Base-by-base conservation (phyloP, 2,329 filamentous ascomycete genomes). In the Sordariomycetes sp. region DNA sequence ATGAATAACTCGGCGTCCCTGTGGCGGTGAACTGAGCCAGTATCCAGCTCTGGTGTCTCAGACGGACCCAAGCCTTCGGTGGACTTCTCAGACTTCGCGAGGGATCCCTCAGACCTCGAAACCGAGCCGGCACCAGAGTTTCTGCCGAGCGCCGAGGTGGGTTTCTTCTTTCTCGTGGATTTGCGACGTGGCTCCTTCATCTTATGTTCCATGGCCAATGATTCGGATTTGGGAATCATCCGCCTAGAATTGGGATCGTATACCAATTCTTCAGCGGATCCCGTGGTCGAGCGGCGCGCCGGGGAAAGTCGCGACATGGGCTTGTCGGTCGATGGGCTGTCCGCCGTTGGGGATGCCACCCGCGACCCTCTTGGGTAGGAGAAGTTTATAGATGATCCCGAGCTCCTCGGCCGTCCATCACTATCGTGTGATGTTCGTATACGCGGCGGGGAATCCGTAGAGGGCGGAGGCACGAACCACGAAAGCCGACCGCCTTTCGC, bases 211-310 rank as follows among this genome's bases (percentile, higher is more conserved):
- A 52, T 43, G 24, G 58, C 60, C 22, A 59, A 46, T 14, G 61
- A 54, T 37, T 59, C 51, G 12, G 58, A 60, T 34, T 70, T 76
- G 3, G 79, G 76, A 3, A 86, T 74, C 75, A 86, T 83, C 60
- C 83, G 79, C 62, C 83, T 76, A 18, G 84, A 85, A 63, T 86
- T 86, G n/a, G 82, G 76, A 62, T 86, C 83, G 64, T 85, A 84
- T 53, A 87, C 79, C 67, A 88, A 64, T 35, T 72, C 68, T 62
- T 77, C 65, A 50, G 76, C 71, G 50, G 73, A 66, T 6, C 61
- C 58, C 2, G 62, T 58, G 3, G 50, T 20, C 40, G 37, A 20
- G 18, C 16, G 22, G 67, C 12, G 62, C 20, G 51, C 7, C 28
- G 16, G 24, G 20, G 34, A 16, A 34, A 43, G 22, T 22, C 40